A percentile compares a stretch with the other conserved stretches of the same genome.
These are phyloP conservation scores for Ehretia macrophylla DNA, from an alignment of 257 asterid genomes.

Conservation along the genomic window DNA sequence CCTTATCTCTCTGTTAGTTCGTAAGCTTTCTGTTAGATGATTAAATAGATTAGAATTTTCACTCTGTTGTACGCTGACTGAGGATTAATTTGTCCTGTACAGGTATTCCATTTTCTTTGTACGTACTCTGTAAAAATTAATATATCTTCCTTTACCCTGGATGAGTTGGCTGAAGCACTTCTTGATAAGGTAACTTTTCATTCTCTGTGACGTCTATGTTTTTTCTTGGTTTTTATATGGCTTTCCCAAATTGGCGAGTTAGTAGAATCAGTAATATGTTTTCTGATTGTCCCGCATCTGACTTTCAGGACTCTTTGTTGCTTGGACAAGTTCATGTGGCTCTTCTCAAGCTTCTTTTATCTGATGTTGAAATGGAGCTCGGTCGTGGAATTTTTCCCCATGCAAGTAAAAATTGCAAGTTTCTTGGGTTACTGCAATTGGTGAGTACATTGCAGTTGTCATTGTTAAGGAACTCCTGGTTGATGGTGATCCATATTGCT, in stretches of 20 bases:
- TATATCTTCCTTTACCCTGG: slow-evolving; percentile 64
- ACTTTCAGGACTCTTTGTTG: slow-evolving; percentile 66
- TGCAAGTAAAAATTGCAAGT: slow-evolving; percentile 81
- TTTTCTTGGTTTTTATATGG: slow-evolving; percentile 8
- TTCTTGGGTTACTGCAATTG: slow-evolving; percentile 63
- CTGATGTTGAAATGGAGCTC: slow-evolving; percentile 65
- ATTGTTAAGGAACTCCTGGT: neutral
- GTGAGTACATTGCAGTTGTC: slow-evolving; percentile 38
- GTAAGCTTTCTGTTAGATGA: too few relatives aligned
- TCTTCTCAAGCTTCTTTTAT: slow-evolving; percentile 72
- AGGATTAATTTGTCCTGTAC: slow-evolving; percentile 24
- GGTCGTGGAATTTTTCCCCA: slow-evolving; percentile 40
- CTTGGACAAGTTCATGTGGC: slow-evolving; percentile 86
- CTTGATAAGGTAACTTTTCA: slow-evolving; percentile 72
- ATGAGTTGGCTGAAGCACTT: slow-evolving; percentile 77
- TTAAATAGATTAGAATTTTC: neutral
- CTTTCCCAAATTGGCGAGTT: slow-evolving; percentile 13
- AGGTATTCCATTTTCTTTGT: slow-evolving; percentile 83
- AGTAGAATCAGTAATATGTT: too few relatives aligned
- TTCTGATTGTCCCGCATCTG: slow-evolving; percentile 1
- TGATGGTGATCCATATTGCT: neutral
- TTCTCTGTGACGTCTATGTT: slow-evolving; percentile 4
- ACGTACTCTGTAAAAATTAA: slow-evolving; percentile 63
- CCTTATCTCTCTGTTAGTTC: too few relatives aligned
- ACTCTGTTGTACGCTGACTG: slow-evolving; percentile 8